Evolutionary conservation across 2,329 filamentous ascomycete species (phyloP), one percentile per base, ranked within the genome.

Genomic region (Fusarium piperis): DNA sequence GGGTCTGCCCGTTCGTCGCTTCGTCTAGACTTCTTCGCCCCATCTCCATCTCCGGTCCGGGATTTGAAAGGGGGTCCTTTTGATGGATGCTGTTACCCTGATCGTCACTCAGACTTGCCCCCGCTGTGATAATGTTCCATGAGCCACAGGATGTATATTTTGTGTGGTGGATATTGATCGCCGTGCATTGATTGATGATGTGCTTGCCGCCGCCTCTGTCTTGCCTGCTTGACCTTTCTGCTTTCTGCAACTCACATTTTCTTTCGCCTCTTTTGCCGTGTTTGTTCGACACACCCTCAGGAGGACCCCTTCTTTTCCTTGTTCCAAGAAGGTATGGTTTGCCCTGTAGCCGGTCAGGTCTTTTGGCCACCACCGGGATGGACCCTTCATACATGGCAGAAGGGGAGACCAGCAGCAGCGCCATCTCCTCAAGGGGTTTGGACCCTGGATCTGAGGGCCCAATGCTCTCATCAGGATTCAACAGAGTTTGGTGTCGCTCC

Each of bases 381-480:
- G 68, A 71, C 68, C 68, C 68, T 71, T 71, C 60, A 68, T 70
- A 70, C 68, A 71, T 58, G 51, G 30, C 46, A 44, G n/a, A 35
- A 53, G 59, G 32, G 32, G 23, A 59, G 33, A 59, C 39, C 18
- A 23, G 39, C 39, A 23, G 38, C 52, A 36, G 32, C 12, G 36
- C 41, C 16, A 41, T 32, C 30, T 32, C 30, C 30, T 12, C 35
- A 32, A 51, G 64, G 39, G 30, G 46, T 56, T 58, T 58, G 52
- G 58, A 67, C 65, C 63, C 65, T 53, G 32, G 46, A 39, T 64
- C 38, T 30, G 15, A 33, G 23, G 51, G 28, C 28, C 30, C 38
- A 26, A 39, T 59, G 55, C n/a, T 38, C 11, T 38, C 11, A 44
- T 44, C 35, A 39, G 32, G 13, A 35, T 16, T 11, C 13, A 35